Percentiles rank a stretch among this genome's conserved stretches.
These are phyloP conservation scores for Amaranthus cruentus DNA, from an alignment of 148 eudicot species.

Conservation along the genomic window DNA sequence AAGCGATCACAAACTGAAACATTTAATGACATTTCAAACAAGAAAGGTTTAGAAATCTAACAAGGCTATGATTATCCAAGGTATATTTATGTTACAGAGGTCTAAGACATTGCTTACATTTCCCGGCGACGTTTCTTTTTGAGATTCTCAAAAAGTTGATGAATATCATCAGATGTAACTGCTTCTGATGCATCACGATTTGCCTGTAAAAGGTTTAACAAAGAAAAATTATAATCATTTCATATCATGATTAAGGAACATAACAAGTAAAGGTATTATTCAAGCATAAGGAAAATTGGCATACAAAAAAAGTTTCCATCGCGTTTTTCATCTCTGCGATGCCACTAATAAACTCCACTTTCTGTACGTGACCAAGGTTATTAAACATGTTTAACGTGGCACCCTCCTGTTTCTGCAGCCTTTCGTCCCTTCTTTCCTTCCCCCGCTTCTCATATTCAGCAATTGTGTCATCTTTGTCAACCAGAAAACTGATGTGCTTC, in stretches of 20 bases:
- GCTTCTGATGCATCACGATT: slow-evolving; percentile 57
- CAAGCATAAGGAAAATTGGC: slow-evolving; percentile 15
- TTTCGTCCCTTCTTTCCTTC: slow-evolving; percentile 78
- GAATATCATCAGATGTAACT: slow-evolving; percentile 71
- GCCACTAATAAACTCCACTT: slow-evolving; percentile 81
- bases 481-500: slow-evolving; percentile 59
- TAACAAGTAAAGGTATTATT: not conserved
- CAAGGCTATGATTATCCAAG: not conserved
- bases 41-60: slow-evolving; percentile 1
- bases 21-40: slow-evolving; percentile 11
- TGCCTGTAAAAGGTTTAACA: slow-evolving; percentile 46
- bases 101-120: slow-evolving; percentile 16
- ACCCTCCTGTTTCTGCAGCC: slow-evolving; percentile 69
- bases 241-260: not conserved
- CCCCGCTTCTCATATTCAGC: slow-evolving; percentile 86
- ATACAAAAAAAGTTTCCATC: slow-evolving; percentile 67
- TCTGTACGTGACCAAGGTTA: slow-evolving; percentile 81
- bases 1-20: not conserved
- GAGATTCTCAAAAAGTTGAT: slow-evolving; percentile 84
- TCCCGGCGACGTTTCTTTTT: slow-evolving; percentile 71
- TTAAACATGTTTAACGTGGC: slow-evolving; percentile 54
- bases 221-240: slow-evolving; percentile 1
- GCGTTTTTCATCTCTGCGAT: slow-evolving; percentile 91
- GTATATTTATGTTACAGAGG: slow-evolving; percentile 12
- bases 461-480: slow-evolving; percentile 80